These are phyloP conservation scores for Oenanthe javanica DNA, from an alignment of 140 eudicot genomes.

Conservation along the genomic window DNA sequence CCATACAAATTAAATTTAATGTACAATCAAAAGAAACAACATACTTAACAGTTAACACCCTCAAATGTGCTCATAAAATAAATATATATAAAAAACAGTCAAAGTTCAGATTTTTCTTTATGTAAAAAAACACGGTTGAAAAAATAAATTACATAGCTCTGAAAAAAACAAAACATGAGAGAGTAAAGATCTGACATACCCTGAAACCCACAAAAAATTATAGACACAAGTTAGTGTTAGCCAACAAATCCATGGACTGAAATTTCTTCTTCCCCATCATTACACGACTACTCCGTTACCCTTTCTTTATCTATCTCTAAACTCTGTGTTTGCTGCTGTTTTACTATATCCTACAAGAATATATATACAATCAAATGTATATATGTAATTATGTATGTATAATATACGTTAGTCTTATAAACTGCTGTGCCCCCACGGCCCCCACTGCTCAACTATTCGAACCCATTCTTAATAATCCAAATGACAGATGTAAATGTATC, in stretches of 20 bases:
- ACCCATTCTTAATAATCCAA: slow-evolving; percentile 28
- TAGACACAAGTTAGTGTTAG: slow-evolving; percentile 14
- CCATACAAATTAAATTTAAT: not conserved
- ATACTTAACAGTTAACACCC: not conserved
- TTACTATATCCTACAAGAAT: not conserved
- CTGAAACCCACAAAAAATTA: slow-evolving; percentile 18
- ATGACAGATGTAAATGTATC: slow-evolving; percentile 37
- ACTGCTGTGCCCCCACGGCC: not conserved
- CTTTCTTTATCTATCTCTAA: slow-evolving; percentile 14
- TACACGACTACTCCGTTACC: not conserved
- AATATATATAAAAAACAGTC: too few relatives aligned
- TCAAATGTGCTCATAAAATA: not conserved
- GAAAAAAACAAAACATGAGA: not conserved
- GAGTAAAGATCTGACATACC: slow-evolving; percentile 31
- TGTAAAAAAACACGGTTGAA: too few relatives aligned
- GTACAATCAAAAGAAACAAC: not conserved
- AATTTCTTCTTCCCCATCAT: slow-evolving; percentile 12
- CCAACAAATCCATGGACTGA: not conserved
- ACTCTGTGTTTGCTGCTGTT: not conserved
- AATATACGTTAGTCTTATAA: not conserved
- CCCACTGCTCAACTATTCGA: slow-evolving; percentile 33
- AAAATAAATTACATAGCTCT: not conserved
- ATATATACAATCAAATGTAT: too few relatives aligned
- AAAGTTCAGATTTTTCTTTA: too few relatives aligned
- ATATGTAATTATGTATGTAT: slow-evolving; percentile 13